A percentile compares a stretch with the other conserved stretches of the same genome.
Evolutionary conservation across 768 basidiomycete genomes (phyloP).

Genomic region (Naganishia kalamii): DNA sequence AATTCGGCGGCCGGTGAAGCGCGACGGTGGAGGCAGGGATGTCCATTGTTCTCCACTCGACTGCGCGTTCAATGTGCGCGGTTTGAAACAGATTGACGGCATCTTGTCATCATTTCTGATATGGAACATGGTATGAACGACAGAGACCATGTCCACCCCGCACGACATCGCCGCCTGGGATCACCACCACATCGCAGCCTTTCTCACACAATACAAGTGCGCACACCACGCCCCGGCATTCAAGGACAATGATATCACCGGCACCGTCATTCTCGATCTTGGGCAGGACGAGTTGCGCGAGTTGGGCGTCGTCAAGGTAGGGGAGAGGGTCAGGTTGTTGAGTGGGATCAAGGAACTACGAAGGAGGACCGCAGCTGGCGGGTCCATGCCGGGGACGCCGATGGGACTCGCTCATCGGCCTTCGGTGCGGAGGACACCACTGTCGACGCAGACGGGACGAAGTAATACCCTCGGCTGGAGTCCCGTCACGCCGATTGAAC

Average conservation of each 20-base stretch:
- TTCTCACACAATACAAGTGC: conserved; percentile 74
- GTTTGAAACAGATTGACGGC: no score
- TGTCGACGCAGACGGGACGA: background rate
- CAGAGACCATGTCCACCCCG: conserved; percentile 23
- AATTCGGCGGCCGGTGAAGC: no score
- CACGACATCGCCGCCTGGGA: conserved; percentile 45
- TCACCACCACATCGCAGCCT: conserved; percentile 53
- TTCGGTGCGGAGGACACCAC: background rate
- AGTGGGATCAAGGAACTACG: conserved; percentile 76
- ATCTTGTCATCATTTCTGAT: no score
- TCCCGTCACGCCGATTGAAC: background rate
- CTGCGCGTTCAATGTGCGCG: no score
- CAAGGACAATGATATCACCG: conserved; percentile 79
- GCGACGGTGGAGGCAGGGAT: no score
- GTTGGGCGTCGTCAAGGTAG: conserved; percentile 81
- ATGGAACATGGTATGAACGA: no score
- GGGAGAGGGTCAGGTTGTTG: conserved; percentile 80
- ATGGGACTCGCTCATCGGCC: background rate
- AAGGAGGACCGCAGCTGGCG: conserved; percentile 49
- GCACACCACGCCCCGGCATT: conserved; percentile 63
- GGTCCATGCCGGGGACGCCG: conserved; percentile 28
- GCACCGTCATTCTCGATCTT: conserved; percentile 82
- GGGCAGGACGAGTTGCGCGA: conserved; percentile 82
- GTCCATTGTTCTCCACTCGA: no score
- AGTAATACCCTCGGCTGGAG: background rate